Percentiles rank a stretch among this genome's conserved stretches.
Evolutionary conservation across 192 early-diverging fungal genomes (phyloP).

Genomic region (Diversispora epigaea): DNA sequence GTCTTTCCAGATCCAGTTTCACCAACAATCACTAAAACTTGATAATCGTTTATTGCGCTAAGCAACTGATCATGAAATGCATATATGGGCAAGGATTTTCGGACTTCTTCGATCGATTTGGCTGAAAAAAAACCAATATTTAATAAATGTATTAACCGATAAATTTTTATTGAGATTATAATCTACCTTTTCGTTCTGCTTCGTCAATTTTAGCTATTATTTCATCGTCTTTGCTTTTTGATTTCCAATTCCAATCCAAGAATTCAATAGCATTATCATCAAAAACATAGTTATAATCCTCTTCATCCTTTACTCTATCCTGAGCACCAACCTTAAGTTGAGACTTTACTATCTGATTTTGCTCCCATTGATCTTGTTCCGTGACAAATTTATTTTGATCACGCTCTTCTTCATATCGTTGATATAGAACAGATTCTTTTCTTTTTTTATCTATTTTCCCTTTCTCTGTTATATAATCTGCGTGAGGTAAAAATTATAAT

Average conservation of each 20-base stretch:
- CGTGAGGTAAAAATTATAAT: slow-evolving; percentile 9
- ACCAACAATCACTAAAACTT: slow-evolving; percentile 92
- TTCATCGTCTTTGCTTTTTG: slow-evolving; percentile 55
- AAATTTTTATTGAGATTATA: no score
- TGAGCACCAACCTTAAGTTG: slow-evolving; percentile 55
- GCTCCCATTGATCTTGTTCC: slow-evolving; percentile 95
- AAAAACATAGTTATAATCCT: slow-evolving; percentile 92
- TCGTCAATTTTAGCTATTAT: slow-evolving; percentile 54
- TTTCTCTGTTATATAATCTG: slow-evolving; percentile 96
- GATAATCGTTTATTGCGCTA: slow-evolving; percentile 78
- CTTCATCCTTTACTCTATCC: slow-evolving; percentile 44
- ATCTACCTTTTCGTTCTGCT: slow-evolving; percentile 63
- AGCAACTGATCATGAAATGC: slow-evolving; percentile 80
- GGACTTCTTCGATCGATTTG: slow-evolving; percentile 65
- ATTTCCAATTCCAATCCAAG: slow-evolving; percentile 63
- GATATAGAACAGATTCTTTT: slow-evolving; percentile 83
- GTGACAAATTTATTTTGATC: slow-evolving; percentile 65
- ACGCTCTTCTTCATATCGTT: slow-evolving; percentile 81
- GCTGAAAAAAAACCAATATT: slow-evolving; percentile 21
- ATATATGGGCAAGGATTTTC: slow-evolving; percentile 91
- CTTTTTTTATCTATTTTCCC: slow-evolving; percentile 96
- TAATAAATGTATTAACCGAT: slow-evolving; percentile 25
- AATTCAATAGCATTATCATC: slow-evolving; percentile 92
- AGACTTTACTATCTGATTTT: slow-evolving; percentile 71
- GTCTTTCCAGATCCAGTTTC: slow-evolving; percentile 99